Conservation (phyloP, 495 filamentous ascomycete genomes). For the Cenococcum geophilum region DNA sequence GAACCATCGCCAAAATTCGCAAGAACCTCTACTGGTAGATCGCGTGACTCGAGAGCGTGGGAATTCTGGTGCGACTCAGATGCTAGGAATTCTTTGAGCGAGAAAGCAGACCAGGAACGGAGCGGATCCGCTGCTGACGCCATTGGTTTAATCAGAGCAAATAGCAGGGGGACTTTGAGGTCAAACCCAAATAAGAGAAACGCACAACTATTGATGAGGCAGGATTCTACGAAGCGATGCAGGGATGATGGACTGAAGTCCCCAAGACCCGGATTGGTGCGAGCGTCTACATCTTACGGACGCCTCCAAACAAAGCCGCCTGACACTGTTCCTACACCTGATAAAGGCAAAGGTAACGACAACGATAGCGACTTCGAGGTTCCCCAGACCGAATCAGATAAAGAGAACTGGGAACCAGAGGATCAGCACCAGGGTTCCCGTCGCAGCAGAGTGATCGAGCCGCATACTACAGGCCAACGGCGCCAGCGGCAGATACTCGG, state of each 20-base stretch:
- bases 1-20: slow-evolving; percentile 22
- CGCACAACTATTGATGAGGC: slow-evolving; percentile 32
- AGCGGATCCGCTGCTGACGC: slow-evolving; percentile 64
- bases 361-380: slow-evolving; percentile 15
- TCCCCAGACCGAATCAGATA: slow-evolving; percentile 72
- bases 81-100: slow-evolving; percentile 55
- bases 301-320: slow-evolving; percentile 51
- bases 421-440: slow-evolving; percentile 4
- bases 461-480: slow-evolving; percentile 2
- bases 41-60: slow-evolving; percentile 77
- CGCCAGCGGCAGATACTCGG: slow-evolving; percentile 25
- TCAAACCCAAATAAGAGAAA: slow-evolving; percentile 54
- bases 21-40: slow-evolving; percentile 53
- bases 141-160: slow-evolving; percentile 63
- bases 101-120: slow-evolving; percentile 65
- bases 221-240: slow-evolving; percentile 16
- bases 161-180: slow-evolving; percentile 47
- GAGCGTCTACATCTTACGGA: slow-evolving; percentile 60
- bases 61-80: slow-evolving; percentile 38
- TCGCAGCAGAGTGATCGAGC: not conserved
- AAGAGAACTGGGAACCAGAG: slow-evolving; percentile 81
- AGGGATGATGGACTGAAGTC: slow-evolving; percentile 24
- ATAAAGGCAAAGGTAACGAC: slow-evolving; percentile 1
- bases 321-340: slow-evolving; percentile 3
- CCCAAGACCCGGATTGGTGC: slow-evolving; percentile 42